Conservation (phyloP, 345 rosid genomes). For the Mercurialis annua region DNA sequence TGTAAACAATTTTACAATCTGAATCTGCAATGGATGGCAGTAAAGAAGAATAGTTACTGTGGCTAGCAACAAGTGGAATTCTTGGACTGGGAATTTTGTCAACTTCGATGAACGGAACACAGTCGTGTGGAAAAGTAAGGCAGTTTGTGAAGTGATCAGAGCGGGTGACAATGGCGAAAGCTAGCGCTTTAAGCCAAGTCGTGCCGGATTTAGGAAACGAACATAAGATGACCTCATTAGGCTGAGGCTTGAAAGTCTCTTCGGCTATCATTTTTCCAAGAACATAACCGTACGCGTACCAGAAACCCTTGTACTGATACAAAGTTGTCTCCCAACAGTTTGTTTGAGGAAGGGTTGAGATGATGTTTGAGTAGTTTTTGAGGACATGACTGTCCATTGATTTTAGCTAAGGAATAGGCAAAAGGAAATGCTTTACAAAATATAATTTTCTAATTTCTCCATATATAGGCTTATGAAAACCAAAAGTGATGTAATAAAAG, state of each 20-base stretch:
- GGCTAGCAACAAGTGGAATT: not conserved
- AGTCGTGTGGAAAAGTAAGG: not conserved
- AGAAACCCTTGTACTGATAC: not conserved
- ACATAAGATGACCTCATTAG: not conserved
- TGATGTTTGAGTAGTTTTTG: not conserved
- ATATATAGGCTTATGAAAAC: too few relatives aligned
- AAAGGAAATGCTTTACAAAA: too few relatives aligned
- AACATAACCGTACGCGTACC: not conserved
- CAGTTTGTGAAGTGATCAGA: not conserved
- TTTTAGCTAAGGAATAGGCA: too few relatives aligned
- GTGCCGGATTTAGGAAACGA: conserved; percentile 14
- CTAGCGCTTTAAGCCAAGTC: conserved; percentile 21
- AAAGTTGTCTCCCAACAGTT: not conserved
- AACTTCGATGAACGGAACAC: not conserved
- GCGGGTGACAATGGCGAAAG: conserved; percentile 8
- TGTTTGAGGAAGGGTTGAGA: not conserved
- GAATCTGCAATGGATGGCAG: not conserved
- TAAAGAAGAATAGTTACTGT: not conserved
- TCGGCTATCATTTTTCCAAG: conserved; percentile 2
- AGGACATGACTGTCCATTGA: too few relatives aligned
- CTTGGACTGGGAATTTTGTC: too few relatives aligned
- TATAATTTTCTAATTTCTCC: too few relatives aligned
- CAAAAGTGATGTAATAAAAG: too few relatives aligned
- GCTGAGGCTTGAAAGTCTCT: conserved; percentile 4
- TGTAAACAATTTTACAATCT: not conserved